phyloP scores from a whole-genome alignment of 2,329 filamentous ascomycete species.

The Cladophialophora carrionii region DNA sequence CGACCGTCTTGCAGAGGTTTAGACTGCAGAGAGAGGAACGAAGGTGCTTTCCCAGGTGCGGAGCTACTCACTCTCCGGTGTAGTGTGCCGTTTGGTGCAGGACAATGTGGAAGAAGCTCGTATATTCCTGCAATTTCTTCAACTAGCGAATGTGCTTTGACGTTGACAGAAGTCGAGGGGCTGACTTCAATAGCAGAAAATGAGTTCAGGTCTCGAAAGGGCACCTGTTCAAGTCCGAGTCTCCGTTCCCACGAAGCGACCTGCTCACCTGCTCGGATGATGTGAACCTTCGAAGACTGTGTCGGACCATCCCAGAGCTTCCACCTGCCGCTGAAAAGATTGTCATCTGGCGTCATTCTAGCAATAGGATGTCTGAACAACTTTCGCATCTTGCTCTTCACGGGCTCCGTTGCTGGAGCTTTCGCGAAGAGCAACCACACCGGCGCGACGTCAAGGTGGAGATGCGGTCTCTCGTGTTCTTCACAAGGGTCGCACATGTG shows the following conservation, averaged over 20 bases:
- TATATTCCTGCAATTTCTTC: slow-evolving; percentile 23
- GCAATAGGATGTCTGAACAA: slow-evolving; percentile 54
- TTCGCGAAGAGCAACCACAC: slow-evolving; percentile 56
- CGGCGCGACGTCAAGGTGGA: slow-evolving; percentile 40
- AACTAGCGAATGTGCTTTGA: background rate
- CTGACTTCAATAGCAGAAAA: slow-evolving; percentile 39
- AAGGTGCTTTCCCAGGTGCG: slow-evolving; percentile 26
- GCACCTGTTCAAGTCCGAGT: slow-evolving; percentile 47
- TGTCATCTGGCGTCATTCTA: slow-evolving; percentile 47
- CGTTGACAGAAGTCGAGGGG: background rate
- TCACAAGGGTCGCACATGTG: slow-evolving; percentile 3
- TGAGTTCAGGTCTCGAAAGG: slow-evolving; percentile 42
- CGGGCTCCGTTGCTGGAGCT: slow-evolving; percentile 45
- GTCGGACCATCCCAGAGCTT: slow-evolving; percentile 47
- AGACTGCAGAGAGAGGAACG: slow-evolving; percentile 65
- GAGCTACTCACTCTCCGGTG: slow-evolving; percentile 15
- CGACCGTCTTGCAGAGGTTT: slow-evolving; percentile 51
- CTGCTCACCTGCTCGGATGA: slow-evolving; percentile 44
- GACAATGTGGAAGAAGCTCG: slow-evolving; percentile 25
- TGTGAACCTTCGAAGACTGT: slow-evolving; percentile 40
- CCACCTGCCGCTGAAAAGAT: slow-evolving; percentile 49
- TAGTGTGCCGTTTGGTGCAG: slow-evolving; percentile 28
- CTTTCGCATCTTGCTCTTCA: slow-evolving; percentile 48
- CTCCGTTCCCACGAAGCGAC: slow-evolving; percentile 47
- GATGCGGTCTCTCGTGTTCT: background rate